Percentiles rank a stretch among this genome's conserved stretches.
phyloP scores from a whole-genome alignment of 495 filamentous ascomycete genomes.

The Daldinia decipiens region DNA sequence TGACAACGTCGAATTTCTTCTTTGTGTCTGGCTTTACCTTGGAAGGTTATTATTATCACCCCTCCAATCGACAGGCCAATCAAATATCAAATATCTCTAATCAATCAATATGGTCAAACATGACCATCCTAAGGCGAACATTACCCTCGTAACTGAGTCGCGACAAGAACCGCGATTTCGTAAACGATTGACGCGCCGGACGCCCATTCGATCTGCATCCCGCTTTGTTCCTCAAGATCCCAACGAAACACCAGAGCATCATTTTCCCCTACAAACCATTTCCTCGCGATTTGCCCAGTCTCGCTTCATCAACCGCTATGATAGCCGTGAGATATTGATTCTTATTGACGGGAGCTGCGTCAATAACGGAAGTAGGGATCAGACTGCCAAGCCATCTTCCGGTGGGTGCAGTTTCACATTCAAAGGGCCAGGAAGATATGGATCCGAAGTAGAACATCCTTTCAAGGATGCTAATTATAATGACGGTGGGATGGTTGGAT shows the following conservation, averaged over 20 bases:
- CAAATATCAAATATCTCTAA: background rate
- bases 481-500: slow-evolving; percentile 41
- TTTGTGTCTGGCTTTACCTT: too few relatives aligned
- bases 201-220: slow-evolving; percentile 39
- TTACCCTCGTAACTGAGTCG: slow-evolving; percentile 6
- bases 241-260: slow-evolving; percentile 45
- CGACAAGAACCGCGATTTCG: slow-evolving; percentile 13
- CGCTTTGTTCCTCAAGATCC: slow-evolving; percentile 43
- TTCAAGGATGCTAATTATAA: slow-evolving; percentile 17
- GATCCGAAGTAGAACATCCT: slow-evolving; percentile 17
- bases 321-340: slow-evolving; percentile 54
- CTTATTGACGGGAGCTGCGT: slow-evolving; percentile 56
- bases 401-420: slow-evolving; percentile 55
- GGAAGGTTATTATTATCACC: too few relatives aligned
- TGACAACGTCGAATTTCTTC: too few relatives aligned
- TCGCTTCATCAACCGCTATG: slow-evolving; percentile 52
- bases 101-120: background rate
- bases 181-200: slow-evolving; percentile 27
- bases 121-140: background rate
- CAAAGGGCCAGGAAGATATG: slow-evolving; percentile 30
- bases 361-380: slow-evolving; percentile 47
- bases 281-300: slow-evolving; percentile 40
- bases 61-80: background rate
- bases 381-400: slow-evolving; percentile 20
- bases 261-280: slow-evolving; percentile 50